phyloP scores from a whole-genome alignment of 2,329 filamentous ascomycete genomes.

The Colletotrichum sp. region DNA sequence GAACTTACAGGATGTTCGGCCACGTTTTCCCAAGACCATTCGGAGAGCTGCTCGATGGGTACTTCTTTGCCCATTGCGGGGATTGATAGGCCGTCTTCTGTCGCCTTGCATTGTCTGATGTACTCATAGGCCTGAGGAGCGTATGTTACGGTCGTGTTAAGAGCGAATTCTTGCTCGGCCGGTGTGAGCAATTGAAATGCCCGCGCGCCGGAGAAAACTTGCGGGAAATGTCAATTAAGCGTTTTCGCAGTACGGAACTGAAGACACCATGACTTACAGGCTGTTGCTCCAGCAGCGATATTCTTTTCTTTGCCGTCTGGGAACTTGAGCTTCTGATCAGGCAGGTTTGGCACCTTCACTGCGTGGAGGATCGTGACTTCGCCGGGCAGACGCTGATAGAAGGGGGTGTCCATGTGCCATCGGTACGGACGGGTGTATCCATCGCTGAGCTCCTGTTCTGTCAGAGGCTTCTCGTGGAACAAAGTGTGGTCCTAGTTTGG shows the following conservation, averaged over 20 bases:
- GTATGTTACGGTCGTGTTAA: neutral
- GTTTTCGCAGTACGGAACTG: too few relatives aligned
- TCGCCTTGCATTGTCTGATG: neutral
- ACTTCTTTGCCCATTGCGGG: neutral
- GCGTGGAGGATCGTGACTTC: neutral
- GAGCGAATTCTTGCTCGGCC: neutral
- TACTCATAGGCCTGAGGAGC: neutral
- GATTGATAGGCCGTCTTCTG: neutral
- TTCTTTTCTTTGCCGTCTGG: neutral
- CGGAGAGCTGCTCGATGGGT: neutral
- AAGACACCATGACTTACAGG: too few relatives aligned
- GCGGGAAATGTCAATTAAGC: rapidly evolving
- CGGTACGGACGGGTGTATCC: neutral
- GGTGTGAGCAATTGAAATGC: neutral
- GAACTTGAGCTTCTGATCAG: neutral
- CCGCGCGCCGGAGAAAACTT: neutral
- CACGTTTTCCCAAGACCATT: neutral
- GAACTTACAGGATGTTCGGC: neutral
- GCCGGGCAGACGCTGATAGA: neutral
- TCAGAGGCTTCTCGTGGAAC: neutral
- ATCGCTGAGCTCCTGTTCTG: neutral
- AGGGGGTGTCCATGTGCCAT: neutral
- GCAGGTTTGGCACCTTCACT: neutral
- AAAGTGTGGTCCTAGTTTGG: neutral
- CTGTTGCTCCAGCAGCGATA: neutral